Evolutionary conservation across 192 early-diverging fungal species (phyloP).

Genomic region (Coemansia asiatica): DNA sequence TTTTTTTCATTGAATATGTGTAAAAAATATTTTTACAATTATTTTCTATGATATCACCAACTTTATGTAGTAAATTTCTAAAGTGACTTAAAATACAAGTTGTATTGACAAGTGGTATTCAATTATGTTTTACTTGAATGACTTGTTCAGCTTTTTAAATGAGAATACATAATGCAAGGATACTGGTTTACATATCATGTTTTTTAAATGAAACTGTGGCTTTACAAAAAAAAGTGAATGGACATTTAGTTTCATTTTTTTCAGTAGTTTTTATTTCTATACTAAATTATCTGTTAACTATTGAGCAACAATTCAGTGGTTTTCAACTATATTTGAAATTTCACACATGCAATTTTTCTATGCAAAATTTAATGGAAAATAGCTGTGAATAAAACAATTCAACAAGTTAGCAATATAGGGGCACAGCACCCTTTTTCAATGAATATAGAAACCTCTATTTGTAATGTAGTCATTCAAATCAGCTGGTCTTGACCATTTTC

Average conservation of each 20-base stretch:
- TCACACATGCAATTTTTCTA: no score
- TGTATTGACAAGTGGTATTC: no score
- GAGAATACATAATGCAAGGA: not conserved
- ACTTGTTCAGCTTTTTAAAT: not conserved
- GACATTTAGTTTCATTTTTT: no score
- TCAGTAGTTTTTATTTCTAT: no score
- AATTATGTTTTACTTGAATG: not conserved
- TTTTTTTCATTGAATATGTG: not conserved
- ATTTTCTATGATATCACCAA: not conserved
- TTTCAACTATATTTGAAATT: no score
- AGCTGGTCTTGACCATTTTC: no score
- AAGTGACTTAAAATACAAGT: no score
- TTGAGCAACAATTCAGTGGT: no score
- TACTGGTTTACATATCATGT: not conserved
- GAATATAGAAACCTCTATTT: conserved; percentile 1
- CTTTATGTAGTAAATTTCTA: no score
- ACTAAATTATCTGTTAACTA: no score
- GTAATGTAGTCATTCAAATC: not conserved
- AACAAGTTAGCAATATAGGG: not conserved
- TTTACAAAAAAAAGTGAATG: not conserved
- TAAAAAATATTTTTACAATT: not conserved
- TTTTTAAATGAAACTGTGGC: not conserved
- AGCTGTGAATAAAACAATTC: no score
- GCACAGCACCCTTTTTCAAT: not conserved
- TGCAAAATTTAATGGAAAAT: no score